phyloP scores from a whole-genome alignment of 495 filamentous ascomycete genomes.

The Podospora appendiculata region DNA sequence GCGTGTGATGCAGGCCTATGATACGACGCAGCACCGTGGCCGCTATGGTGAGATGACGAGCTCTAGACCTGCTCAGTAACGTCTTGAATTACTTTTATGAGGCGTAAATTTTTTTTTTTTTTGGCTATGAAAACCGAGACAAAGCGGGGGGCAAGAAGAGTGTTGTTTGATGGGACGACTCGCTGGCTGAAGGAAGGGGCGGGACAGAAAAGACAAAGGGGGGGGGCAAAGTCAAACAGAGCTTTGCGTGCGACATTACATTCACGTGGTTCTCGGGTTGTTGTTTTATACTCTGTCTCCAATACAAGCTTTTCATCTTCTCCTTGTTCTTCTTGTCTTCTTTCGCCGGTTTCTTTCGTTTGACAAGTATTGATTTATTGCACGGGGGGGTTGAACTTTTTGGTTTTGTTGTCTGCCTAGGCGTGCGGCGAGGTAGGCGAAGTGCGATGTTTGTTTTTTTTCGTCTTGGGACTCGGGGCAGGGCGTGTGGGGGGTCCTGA shows the following conservation, averaged over 20 bases:
- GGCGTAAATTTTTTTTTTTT: no score
- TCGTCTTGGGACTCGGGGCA: no score
- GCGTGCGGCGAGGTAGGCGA: neutral
- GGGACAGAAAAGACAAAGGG: neutral
- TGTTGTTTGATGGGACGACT: no score
- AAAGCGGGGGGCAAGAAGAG: neutral
- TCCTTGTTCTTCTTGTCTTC: neutral
- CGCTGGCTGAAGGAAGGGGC: neutral
- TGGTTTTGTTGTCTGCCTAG: neutral
- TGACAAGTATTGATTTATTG: no score
- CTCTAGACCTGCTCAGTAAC: slow-evolving; percentile 26
- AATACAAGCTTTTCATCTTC: neutral
- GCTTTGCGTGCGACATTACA: no score
- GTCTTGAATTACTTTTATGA: no score
- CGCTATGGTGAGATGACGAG: slow-evolving; percentile 96
- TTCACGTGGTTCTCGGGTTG: neutral
- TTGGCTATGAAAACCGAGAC: no score
- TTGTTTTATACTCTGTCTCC: neutral
- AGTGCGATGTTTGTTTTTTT: neutral
- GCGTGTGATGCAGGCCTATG: slow-evolving; percentile 89
- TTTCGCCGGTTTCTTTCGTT: no score
- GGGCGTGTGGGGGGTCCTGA: no score
- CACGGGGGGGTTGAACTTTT: no score
- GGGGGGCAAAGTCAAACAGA: neutral
- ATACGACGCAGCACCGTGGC: slow-evolving; percentile 87